Percentiles rank a stretch among this genome's conserved stretches.
Conservation (phyloP, 2,329 filamentous ascomycete genomes). For the Arachnomyces sp. region DNA sequence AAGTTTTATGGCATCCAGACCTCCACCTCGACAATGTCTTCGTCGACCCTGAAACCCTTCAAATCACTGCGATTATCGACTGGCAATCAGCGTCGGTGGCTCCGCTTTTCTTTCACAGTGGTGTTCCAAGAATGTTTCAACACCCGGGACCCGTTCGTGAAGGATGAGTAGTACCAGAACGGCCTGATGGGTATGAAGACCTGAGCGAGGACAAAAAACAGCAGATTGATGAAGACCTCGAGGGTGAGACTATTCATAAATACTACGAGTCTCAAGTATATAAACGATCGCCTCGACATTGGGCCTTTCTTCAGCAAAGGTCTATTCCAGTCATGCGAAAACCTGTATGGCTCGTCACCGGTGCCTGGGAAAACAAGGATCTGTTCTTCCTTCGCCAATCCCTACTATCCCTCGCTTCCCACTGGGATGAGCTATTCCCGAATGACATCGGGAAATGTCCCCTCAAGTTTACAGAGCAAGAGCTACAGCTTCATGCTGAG, state of each 20-base stretch:
- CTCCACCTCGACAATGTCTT: constrained; percentile 23
- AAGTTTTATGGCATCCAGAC: constrained; percentile 22
- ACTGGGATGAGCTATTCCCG: constrained; percentile 17
- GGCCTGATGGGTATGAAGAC: constrained; percentile 21
- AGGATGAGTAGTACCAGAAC: constrained; percentile 22
- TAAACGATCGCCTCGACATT: constrained; percentile 22
- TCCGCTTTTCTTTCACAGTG: constrained; percentile 22
- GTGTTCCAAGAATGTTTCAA: constrained; percentile 22
- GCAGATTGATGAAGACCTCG: constrained; percentile 20
- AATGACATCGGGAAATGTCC: constrained; percentile 12
- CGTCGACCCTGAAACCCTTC: constrained; percentile 17
- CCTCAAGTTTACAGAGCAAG: constrained; percentile 16
- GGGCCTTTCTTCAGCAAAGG: constrained; percentile 16
- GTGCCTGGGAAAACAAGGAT: constrained; percentile 25
- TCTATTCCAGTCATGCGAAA: constrained; percentile 19
- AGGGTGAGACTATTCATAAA: constrained; percentile 27
- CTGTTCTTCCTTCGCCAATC: constrained; percentile 26
- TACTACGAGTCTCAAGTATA: constrained; percentile 26
- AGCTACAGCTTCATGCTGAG: constrained; percentile 18
- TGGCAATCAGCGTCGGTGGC: constrained; percentile 18
- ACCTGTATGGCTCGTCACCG: constrained; percentile 25
- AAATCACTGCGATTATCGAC: constrained; percentile 21
- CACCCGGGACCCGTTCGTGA: constrained; percentile 21
- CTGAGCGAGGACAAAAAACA: constrained; percentile 20
- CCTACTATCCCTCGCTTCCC: constrained; percentile 17